phyloP scores from a whole-genome alignment of 352 stramenopile genomes.

The Phytophthora tubulina region DNA sequence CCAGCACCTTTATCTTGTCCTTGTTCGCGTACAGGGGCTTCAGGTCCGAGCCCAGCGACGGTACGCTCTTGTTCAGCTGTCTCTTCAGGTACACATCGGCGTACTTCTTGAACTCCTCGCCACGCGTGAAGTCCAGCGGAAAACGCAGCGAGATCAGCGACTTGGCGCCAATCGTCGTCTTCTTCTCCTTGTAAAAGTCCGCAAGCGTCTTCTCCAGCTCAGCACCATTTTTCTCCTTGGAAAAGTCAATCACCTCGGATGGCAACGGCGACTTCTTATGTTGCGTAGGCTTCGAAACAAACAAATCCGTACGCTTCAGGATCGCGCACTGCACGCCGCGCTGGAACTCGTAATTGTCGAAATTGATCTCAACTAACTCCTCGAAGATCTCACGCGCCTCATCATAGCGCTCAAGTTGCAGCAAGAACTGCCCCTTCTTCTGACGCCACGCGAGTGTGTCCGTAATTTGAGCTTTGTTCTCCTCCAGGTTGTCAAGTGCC shows the following conservation, averaged over 20 bases:
- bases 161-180: conserved; percentile 58
- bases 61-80: conserved; percentile 93
- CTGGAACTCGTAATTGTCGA: conserved; percentile 93
- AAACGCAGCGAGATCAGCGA: conserved; percentile 92
- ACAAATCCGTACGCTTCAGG: conserved; percentile 64
- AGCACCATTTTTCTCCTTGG: conserved; percentile 50
- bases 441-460: conserved; percentile 82
- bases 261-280: conserved; percentile 53
- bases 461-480: conserved; percentile 76
- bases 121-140: conserved; percentile 89
- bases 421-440: conserved; percentile 79
- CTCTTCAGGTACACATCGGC: conserved; percentile 69
- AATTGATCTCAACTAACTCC: conserved; percentile 86
- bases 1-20: conserved; percentile 71
- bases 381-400: conserved; percentile 76
- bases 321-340: conserved; percentile 87
- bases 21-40: conserved; percentile 88
- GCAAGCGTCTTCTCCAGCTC: conserved; percentile 61
- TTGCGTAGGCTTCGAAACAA: conserved; percentile 40
- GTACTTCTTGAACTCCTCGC: conserved; percentile 77
- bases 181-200: conserved; percentile 61
- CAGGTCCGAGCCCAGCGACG: conserved; percentile 94
- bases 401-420: conserved; percentile 70
- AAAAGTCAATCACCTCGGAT: conserved; percentile 63
- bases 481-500: conserved; percentile 88